Percentiles rank a stretch among this genome's conserved stretches.
Conservation (phyloP, 345 rosid species). For the Eucalyptus sp. region DNA sequence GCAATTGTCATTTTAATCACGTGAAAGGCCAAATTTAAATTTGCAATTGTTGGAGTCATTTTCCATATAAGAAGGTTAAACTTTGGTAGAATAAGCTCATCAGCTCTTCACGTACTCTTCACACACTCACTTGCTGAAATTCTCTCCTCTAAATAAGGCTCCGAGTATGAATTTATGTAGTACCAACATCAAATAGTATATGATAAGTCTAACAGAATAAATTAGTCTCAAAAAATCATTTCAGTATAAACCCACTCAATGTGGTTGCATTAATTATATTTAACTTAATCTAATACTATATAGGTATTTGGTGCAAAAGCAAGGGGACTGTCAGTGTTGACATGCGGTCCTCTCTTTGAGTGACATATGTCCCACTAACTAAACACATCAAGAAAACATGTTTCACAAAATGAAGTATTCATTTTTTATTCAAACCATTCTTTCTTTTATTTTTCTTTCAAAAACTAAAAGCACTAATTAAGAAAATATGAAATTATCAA, state of each 20-base stretch:
- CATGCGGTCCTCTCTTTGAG: rapidly evolving
- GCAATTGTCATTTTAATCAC: neutral
- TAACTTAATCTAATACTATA: neutral
- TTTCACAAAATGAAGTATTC: neutral
- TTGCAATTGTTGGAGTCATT: neutral
- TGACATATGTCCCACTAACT: neutral
- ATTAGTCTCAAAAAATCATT: neutral
- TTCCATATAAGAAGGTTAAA: rapidly evolving
- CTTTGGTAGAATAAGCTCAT: neutral
- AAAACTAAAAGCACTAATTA: neutral
- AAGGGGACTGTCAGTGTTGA: neutral
- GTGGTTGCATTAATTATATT: neutral
- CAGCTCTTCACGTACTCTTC: neutral
- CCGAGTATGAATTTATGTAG: neutral
- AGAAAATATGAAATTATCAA: neutral
- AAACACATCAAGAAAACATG: neutral
- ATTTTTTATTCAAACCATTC: neutral
- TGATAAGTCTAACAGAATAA: neutral
- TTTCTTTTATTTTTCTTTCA: neutral
- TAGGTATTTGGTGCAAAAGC: neutral
- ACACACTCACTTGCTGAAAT: neutral
- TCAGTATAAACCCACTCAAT: neutral
- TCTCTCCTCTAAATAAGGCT: rapidly evolving
- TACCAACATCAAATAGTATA: neutral
- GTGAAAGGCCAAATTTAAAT: neutral